Evolutionary conservation across 108 stramenopile species (phyloP), one percentile per base, ranked within the genome.

Genomic region (Nitzschia putrida): DNA sequence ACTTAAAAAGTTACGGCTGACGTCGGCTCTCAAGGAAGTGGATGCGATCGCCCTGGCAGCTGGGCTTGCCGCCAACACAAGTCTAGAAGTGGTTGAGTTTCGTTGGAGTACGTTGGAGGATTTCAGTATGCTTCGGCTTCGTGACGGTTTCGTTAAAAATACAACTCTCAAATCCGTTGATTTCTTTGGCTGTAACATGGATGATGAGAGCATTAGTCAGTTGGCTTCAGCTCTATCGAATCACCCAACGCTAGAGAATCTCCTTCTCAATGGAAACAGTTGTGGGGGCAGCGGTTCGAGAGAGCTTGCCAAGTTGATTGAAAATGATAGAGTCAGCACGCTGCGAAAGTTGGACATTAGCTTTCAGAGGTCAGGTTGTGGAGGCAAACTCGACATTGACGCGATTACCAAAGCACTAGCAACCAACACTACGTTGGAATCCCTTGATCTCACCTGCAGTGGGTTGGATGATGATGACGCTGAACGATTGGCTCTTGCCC

Each of bases 301-400:
- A 16, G 52, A 53, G 10, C 14, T 54, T 2, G 53, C 37, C 52
- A 23, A 25, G 18, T 26, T 66, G 51, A 10, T 66, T 14, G 13
- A 9, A 18, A 26, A 18, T 12, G 53, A 53, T 34, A 34, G 29
- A 20, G 52, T 22, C 26, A 26, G 66, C 52, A 20, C 23, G 8
- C 20, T 66, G 21, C 50, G 41, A 21, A 53, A 66, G 52, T 45
- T 66, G n/a, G 66, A 54, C 52, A 18, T 66, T 29, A 66, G 66
- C 24, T 52, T 52, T 23, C 66, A 66, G 22, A 21, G 50, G 21
- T 18, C 41, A 20, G 52, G 34, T 40, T 11, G 14, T 12, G 66
- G 50, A 2, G 26, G 22, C 22, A 63, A 40, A 40, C 52, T 53
- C 8, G 29, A 53, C 34, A 53, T 66, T 54, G 10, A 13, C 5